These are phyloP conservation scores for Pterocarpus santalinus DNA, from an alignment of 306 rosid genomes.

Conservation along the genomic window DNA sequence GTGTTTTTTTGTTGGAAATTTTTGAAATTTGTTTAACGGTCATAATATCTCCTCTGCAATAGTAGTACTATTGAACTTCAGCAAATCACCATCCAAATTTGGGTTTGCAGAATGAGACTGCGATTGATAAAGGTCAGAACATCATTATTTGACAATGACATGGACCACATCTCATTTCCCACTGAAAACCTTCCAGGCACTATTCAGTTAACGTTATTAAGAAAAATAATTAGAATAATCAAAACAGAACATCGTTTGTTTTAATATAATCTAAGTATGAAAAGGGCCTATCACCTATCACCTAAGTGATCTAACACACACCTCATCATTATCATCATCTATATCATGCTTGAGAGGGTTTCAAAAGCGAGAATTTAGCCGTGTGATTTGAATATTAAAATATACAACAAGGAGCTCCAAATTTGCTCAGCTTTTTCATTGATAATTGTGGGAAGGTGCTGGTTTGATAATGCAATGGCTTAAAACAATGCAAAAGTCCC, in stretches of 20 bases:
- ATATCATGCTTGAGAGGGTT: conserved; percentile 21
- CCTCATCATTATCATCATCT: neutral
- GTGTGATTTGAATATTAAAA: conserved; percentile 6
- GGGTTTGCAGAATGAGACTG: neutral
- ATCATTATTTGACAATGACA: conserved; percentile 21
- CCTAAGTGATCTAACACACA: conserved; percentile 2
- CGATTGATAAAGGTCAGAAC: neutral
- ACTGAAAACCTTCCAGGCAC: conserved; percentile 4
- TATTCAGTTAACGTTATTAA: conserved; percentile 28
- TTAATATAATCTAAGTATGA: conserved; percentile 25
- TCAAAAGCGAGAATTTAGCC: neutral
- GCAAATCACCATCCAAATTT: neutral
- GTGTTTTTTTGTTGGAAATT: neutral
- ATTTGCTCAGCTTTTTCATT: neutral
- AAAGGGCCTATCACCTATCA: conserved; percentile 9
- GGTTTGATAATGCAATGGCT: conserved; percentile 16
- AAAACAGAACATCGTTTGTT: neutral
- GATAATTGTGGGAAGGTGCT: conserved; percentile 31
- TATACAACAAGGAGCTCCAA: neutral
- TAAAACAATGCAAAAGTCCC: conserved; percentile 10
- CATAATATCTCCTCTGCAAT: neutral
- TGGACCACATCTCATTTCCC: conserved; percentile 12
- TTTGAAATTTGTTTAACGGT: neutral
- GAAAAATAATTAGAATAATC: neutral
- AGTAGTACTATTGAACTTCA: neutral